Evolutionary conservation across 163 green algal species (phyloP).

Genomic region (Scenedesmus sp.): DNA sequence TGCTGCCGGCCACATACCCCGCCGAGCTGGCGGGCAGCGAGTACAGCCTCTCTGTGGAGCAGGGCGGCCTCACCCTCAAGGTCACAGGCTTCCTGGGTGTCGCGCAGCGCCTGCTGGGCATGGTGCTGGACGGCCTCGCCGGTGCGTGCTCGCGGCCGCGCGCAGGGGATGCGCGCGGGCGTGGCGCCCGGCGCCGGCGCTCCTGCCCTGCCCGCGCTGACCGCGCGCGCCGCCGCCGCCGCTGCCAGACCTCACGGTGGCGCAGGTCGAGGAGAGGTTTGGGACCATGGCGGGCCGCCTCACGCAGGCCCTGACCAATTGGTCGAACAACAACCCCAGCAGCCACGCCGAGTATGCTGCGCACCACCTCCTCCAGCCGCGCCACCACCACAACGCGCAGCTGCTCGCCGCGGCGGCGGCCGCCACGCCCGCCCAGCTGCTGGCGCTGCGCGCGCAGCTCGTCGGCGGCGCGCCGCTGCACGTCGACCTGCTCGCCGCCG

Average conservation of each 20-base stretch:
- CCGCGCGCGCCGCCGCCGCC: too few relatives aligned
- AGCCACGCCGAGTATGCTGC: conserved; percentile 60
- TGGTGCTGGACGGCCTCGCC: conserved; percentile 42
- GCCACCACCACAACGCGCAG: conserved; percentile 30
- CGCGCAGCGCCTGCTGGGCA: conserved; percentile 38
- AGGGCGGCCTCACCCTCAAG: conserved; percentile 47
- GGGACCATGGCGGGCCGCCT: conserved; percentile 33
- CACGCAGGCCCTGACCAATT: conserved; percentile 50
- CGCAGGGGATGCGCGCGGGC: too few relatives aligned
- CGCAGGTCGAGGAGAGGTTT: conserved; percentile 47
- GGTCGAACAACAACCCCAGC: conserved; percentile 62
- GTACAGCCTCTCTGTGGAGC: conserved; percentile 43
- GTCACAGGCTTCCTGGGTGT: conserved; percentile 49
- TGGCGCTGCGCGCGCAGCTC: conserved; percentile 30
- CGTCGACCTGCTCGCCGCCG: conserved; percentile 39
- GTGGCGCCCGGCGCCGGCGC: too few relatives aligned
- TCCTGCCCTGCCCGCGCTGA: background rate
- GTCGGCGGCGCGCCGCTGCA: background rate
- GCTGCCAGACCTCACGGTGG: conserved; percentile 10
- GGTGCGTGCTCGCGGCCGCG: background rate
- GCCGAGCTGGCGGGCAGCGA: conserved; percentile 50
- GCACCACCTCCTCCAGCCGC: conserved; percentile 55
- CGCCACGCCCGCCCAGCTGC: conserved; percentile 13
- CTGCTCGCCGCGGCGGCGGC: conserved; percentile 28
- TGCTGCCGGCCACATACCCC: conserved; percentile 56